Evolutionary conservation across 2,329 filamentous ascomycete species (phyloP).

Genomic region (Cladophialophora psammophila): DNA sequence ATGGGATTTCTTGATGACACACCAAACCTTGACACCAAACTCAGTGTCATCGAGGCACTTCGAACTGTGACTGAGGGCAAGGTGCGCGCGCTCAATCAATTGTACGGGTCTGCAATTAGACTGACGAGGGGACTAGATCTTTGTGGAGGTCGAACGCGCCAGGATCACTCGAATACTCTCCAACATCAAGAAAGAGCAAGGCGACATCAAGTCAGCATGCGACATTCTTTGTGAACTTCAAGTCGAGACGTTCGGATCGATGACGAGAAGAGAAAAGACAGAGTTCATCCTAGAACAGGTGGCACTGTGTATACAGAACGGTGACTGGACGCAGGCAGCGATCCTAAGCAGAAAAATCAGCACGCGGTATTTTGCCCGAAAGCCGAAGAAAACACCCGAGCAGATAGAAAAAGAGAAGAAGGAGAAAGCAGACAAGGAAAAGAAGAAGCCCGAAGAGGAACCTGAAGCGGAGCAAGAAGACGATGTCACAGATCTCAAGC

Average conservation of each 20-base stretch:
- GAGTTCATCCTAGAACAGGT: slow-evolving; percentile 98
- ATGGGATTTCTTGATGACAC: slow-evolving; percentile 90
- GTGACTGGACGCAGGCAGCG: slow-evolving; percentile 93
- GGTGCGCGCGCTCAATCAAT: slow-evolving; percentile 52
- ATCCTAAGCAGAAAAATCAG: slow-evolving; percentile 97
- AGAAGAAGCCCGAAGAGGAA: slow-evolving; percentile 77
- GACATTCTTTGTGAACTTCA: slow-evolving; percentile 97
- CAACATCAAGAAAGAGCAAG: slow-evolving; percentile 95
- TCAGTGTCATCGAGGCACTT: slow-evolving; percentile 92
- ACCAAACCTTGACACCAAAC: slow-evolving; percentile 83
- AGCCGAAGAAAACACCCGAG: slow-evolving; percentile 88
- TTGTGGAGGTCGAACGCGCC: slow-evolving; percentile 97
- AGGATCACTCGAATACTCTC: slow-evolving; percentile 94
- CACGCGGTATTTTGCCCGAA: slow-evolving; percentile 87
- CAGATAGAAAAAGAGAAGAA: slow-evolving; percentile 91
- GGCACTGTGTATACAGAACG: slow-evolving; percentile 89
- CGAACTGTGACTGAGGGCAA: slow-evolving; percentile 98
- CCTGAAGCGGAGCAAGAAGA: slow-evolving; percentile 75
- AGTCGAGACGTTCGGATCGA: slow-evolving; percentile 98
- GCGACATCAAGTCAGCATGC: slow-evolving; percentile 85
- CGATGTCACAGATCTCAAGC: slow-evolving; percentile 94
- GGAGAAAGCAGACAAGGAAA: slow-evolving; percentile 82
- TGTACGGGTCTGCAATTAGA: background rate
- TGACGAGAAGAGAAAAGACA: slow-evolving; percentile 96
- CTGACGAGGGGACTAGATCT: slow-evolving; percentile 68